phyloP scores from a whole-genome alignment of 139 green algal species.

The Coelastrella sp. region DNA sequence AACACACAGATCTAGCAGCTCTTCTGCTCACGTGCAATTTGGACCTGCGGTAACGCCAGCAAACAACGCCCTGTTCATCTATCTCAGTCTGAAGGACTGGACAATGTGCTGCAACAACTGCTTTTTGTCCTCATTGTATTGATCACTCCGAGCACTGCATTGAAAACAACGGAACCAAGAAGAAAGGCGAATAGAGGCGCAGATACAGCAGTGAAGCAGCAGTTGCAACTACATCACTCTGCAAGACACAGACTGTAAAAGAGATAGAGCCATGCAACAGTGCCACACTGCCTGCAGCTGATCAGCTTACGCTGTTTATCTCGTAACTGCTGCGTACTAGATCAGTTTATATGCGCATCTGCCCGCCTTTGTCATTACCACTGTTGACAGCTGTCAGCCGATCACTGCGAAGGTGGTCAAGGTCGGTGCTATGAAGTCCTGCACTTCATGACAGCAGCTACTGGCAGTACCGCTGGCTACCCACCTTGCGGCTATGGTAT shows the following conservation, averaged over 20 bases:
- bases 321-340: too few species aligned
- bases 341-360: too few species aligned
- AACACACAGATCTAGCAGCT: neutral
- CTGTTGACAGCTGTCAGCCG: too few species aligned
- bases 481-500: slow-evolving; percentile 51
- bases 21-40: neutral
- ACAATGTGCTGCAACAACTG: slow-evolving; percentile 61
- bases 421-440: neutral
- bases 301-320: too few species aligned
- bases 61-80: neutral
- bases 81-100: slow-evolving; percentile 68
- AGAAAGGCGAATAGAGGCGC: neutral
- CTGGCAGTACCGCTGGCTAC: neutral
- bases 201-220: neutral
- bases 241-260: too few species aligned
- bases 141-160: slow-evolving; percentile 68
- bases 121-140: slow-evolving; percentile 72
- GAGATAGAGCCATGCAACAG: too few species aligned
- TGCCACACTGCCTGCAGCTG: too few species aligned
- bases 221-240: neutral
- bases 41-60: too few species aligned
- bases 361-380: neutral
- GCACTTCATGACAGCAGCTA: neutral
- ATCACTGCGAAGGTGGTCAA: too few species aligned
- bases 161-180: neutral